A percentile compares a stretch with the other conserved stretches of the same genome.
phyloP scores from a whole-genome alignment of 495 filamentous ascomycete species.

The Jackrogersella multiformis region DNA sequence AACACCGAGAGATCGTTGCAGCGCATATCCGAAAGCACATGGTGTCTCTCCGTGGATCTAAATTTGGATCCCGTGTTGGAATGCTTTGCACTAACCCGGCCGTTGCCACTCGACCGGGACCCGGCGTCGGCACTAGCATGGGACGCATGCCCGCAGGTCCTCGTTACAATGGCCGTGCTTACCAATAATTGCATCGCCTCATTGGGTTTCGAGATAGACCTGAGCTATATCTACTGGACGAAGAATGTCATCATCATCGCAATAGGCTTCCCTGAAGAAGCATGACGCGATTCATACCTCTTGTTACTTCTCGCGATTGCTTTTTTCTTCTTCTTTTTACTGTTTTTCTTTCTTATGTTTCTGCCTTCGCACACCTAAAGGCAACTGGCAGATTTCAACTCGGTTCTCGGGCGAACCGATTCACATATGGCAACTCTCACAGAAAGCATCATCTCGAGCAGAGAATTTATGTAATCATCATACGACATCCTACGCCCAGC shows the following conservation, averaged over 20 bases:
- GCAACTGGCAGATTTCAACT: constrained; percentile 43
- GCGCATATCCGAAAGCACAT: constrained; percentile 98
- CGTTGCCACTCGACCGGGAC: constrained; percentile 82
- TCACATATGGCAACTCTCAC: constrained; percentile 48
- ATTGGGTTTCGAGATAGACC: constrained; percentile 26
- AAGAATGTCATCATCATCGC: constrained; percentile 35
- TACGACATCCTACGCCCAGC: constrained; percentile 65
- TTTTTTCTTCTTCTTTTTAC: constrained; percentile 44
- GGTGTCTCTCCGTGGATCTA: constrained; percentile 97
- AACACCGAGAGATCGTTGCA: constrained; percentile 92
- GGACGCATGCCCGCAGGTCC: constrained; percentile 64
- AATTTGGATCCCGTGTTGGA: constrained; percentile 96
- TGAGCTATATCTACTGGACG: constrained; percentile 10
- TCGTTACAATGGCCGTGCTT: constrained; percentile 58
- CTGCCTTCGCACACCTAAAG: constrained; percentile 44
- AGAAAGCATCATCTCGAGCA: constrained; percentile 63
- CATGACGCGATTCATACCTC: constrained; percentile 16
- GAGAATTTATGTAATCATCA: constrained; percentile 63
- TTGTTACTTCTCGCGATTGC: constrained; percentile 9
- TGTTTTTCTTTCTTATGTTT: constrained; percentile 49
- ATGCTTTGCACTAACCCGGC: constrained; percentile 98
- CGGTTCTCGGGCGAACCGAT: constrained; percentile 43
- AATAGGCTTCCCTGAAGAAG: constrained; percentile 21
- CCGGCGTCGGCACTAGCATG: constrained; percentile 72
- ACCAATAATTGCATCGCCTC: constrained; percentile 53